These are phyloP conservation scores for Linum trigynum DNA, from an alignment of 345 rosid species.

Conservation along the genomic window DNA sequence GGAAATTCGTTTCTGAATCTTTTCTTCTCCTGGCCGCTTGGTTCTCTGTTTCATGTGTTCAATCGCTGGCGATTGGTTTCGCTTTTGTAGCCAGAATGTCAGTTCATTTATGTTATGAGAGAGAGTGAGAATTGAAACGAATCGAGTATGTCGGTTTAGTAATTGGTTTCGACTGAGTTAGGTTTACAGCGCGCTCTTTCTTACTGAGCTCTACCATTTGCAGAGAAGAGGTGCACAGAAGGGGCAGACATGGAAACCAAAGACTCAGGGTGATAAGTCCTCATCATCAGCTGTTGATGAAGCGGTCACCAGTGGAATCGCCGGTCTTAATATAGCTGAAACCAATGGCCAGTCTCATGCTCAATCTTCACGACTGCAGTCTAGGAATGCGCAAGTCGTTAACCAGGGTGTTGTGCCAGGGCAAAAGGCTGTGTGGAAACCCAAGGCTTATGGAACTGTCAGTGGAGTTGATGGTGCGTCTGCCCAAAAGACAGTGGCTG, in stretches of 20 bases:
- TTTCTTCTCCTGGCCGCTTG: not conserved
- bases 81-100: not conserved
- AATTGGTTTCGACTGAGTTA: not conserved
- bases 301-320: slow-evolving; percentile 30
- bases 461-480: slow-evolving; percentile 28
- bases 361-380: slow-evolving; percentile 10
- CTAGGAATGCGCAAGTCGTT: slow-evolving; percentile 14
- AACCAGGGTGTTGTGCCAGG: slow-evolving; percentile 14
- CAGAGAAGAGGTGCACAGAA: slow-evolving; percentile 28
- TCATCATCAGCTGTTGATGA: slow-evolving; percentile 28
- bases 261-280: slow-evolving; percentile 16
- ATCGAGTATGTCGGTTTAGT: not conserved
- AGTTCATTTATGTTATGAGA: not conserved
- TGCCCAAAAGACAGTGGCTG: slow-evolving; percentile 16
- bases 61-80: not conserved
- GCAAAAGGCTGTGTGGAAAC: slow-evolving; percentile 35
- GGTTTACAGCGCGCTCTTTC: not conserved
- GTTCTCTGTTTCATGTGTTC: not conserved
- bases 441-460: slow-evolving; percentile 49
- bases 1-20: not conserved
- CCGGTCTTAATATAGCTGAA: slow-evolving; percentile 42
- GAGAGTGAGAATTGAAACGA: too few relatives aligned
- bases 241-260: slow-evolving; percentile 29
- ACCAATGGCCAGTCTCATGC: slow-evolving; percentile 20
- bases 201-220: slow-evolving; percentile 1